Percentiles rank a stretch among this genome's conserved stretches.
phyloP scores from a whole-genome alignment of 768 basidiomycete species.

The Ramaria rubella region DNA sequence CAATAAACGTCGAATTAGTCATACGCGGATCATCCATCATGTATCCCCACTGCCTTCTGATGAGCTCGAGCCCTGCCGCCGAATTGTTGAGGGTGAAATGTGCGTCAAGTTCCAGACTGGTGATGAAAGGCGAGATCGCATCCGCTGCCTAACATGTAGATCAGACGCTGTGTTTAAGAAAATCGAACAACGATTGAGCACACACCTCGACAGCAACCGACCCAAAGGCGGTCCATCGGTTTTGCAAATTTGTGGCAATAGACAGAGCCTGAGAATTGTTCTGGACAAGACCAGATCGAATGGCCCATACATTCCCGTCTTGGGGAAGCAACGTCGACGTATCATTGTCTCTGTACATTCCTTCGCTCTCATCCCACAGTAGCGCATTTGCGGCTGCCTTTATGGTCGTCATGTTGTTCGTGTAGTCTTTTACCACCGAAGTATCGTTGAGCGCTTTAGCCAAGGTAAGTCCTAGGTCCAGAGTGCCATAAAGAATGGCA shows the following conservation, averaged over 20 bases:
- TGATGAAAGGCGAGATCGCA: constrained; percentile 4
- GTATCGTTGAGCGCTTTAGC: constrained; percentile 1
- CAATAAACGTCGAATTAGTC: constrained; percentile 9
- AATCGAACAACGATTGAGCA: not conserved
- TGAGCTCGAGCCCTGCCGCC: not conserved
- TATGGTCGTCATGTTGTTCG: constrained; percentile 2
- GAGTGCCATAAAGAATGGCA: constrained; percentile 4
- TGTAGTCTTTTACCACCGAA: not conserved
- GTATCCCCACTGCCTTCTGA: constrained; percentile 8
- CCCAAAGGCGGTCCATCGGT: constrained; percentile 3
- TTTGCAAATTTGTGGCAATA: not conserved
- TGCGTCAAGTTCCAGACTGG: constrained; percentile 1
- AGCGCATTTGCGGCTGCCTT: constrained; percentile 3
- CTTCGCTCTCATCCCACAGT: constrained; percentile 4
- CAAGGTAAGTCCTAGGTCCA: not conserved
- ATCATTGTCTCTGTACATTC: constrained; percentile 7
- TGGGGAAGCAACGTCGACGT: constrained; percentile 6
- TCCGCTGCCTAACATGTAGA: not conserved
- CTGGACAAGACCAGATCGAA: not conserved
- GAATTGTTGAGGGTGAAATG: constrained; percentile 8
- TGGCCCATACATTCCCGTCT: constrained; percentile 7
- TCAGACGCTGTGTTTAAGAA: too few relatives aligned
- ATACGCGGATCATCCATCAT: constrained; percentile 7
- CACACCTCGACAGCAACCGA: constrained; percentile 7
- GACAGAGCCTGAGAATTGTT: constrained; percentile 4